Base-by-base conservation (phyloP, 2,329 filamentous ascomycete genomes). In the Aspergillus viridinutans region DNA sequence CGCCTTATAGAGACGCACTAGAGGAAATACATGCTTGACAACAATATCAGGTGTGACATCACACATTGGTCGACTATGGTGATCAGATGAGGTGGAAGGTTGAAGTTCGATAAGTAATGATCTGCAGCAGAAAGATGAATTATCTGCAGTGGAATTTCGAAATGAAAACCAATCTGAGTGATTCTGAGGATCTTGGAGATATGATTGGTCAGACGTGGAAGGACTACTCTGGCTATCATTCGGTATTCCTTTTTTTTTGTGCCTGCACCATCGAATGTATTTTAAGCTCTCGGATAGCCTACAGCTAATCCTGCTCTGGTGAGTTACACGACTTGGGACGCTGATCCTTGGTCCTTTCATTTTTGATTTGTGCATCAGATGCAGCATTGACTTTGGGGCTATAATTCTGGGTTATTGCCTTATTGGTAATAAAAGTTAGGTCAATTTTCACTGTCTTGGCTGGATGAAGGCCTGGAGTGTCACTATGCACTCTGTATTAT, bases 111-210 rank as follows among this genome's bases (percentile, higher is more conserved):
- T 54, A 56, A 54, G 35, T 56, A 21, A 59, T 54, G 50, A 58
- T 54, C 17, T 55, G 57, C 56, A 59, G 58, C 60, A 57, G 56
- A 23, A 26, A 32, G 54, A 28, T 51, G 56, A 58, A 61, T 61
- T 47, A 63, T 55, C 52, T 63, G 59, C 58, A 61, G 55, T 45
- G 48, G 53, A 52, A 38, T 56, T 53, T 48, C 50, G 35, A 49
- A 55, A 50, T 52, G 25, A 29, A n/a, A 9, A 29, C 23, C 47
- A 26, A 26, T 55, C 38, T 23, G 32, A 52, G 57, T 35, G 45
- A 59, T 58, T 52, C 50, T 51, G 42, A 9, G 49, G 52, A 51
- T 55, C 48, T 40, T 55, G 38, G 20, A 26, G 26, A 21, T 20
- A 21, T 40, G 40, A 62, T 57, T 58, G 54, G 56, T 29, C 40